These are phyloP conservation scores for Pyrenochaeta sp. DNA, from an alignment of 2,329 filamentous ascomycete genomes.

Conservation along the genomic window DNA sequence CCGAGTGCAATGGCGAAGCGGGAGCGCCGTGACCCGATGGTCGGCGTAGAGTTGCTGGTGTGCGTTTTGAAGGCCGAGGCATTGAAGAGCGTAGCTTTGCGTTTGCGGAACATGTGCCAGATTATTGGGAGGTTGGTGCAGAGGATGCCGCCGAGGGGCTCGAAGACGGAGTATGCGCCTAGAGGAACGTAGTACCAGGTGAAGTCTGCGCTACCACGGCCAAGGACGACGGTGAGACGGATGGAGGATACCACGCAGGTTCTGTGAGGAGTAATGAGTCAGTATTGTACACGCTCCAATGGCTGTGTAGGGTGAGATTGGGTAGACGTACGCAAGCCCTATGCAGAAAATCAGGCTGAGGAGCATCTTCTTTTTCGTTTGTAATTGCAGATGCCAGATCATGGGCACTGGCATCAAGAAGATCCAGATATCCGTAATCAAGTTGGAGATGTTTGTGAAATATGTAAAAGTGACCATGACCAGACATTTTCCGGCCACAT, in stretches of 20 bases:
- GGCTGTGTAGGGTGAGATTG: neutral
- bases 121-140: conserved; percentile 47
- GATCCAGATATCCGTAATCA: conserved; percentile 45
- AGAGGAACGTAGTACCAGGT: conserved; percentile 47
- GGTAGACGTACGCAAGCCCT: conserved; percentile 41
- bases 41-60: conserved; percentile 23
- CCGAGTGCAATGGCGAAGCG: conserved; percentile 32
- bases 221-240: conserved; percentile 42
- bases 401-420: conserved; percentile 46
- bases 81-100: conserved; percentile 19
- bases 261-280: conserved; percentile 12
- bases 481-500: conserved; percentile 38
- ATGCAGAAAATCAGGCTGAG: conserved; percentile 44
- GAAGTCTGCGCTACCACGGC: conserved; percentile 40
- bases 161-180: conserved; percentile 46
- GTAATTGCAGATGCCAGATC: conserved; percentile 45
- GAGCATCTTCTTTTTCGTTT: conserved; percentile 44
- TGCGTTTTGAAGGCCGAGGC: conserved; percentile 27
- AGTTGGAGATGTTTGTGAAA: conserved; percentile 47
- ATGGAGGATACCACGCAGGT: conserved; percentile 45
- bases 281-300: neutral
- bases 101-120: conserved; percentile 46
- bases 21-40: conserved; percentile 33
- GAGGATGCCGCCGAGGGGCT: conserved; percentile 46
- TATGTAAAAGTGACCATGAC: conserved; percentile 42